These are phyloP conservation scores for Trichoderma sp. DNA, from an alignment of 2,329 filamentous ascomycete species.

Conservation along the genomic window DNA sequence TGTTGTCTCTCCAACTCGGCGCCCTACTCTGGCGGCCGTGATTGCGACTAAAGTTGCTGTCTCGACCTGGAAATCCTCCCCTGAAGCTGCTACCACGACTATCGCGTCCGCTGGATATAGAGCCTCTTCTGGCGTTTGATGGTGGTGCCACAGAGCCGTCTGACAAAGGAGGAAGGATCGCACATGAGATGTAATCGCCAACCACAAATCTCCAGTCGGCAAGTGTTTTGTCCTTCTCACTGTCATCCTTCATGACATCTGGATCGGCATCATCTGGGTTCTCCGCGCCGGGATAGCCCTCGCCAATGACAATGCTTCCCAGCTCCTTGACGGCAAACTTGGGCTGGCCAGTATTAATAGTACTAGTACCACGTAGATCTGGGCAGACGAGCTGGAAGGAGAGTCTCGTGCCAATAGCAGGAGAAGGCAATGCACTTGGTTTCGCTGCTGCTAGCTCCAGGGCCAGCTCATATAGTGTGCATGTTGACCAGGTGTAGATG, in stretches of 20 bases:
- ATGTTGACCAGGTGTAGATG: constrained; percentile 83
- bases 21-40: constrained; percentile 36
- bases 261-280: constrained; percentile 39
- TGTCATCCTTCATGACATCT: constrained; percentile 39
- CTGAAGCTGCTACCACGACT: constrained; percentile 25
- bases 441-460: constrained; percentile 67
- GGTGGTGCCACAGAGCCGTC: constrained; percentile 71
- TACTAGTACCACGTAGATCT: constrained; percentile 53
- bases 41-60: constrained; percentile 34
- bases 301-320: constrained; percentile 76
- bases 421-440: constrained; percentile 66
- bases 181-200: constrained; percentile 83
- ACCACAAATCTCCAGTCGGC: constrained; percentile 77
- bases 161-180: constrained; percentile 70
- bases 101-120: constrained; percentile 23
- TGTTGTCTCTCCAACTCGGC: constrained; percentile 38
- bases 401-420: constrained; percentile 78
- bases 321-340: constrained; percentile 77
- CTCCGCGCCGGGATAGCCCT: constrained; percentile 47
- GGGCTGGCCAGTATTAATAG: constrained; percentile 31
- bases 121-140: constrained; percentile 36
- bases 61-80: constrained; percentile 27
- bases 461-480: constrained; percentile 77
- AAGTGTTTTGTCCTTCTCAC: constrained; percentile 70
- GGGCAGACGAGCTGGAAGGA: constrained; percentile 84